phyloP scores from a whole-genome alignment of 805 yeast species.

The Candida oleophila region DNA sequence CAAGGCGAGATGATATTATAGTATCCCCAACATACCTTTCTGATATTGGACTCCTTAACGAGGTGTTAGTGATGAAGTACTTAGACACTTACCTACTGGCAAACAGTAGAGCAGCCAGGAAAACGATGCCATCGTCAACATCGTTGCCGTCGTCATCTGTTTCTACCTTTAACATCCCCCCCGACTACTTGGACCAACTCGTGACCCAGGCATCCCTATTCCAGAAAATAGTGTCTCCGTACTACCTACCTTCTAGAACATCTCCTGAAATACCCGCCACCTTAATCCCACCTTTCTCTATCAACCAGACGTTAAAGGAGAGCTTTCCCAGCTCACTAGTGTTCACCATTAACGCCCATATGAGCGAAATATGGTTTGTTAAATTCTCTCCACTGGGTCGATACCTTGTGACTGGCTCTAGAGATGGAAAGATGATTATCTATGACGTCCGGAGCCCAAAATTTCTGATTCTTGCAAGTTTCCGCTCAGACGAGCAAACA shows the following conservation, averaged over 20 bases:
- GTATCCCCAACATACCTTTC: neutral
- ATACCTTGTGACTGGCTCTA: slow-evolving; percentile 73
- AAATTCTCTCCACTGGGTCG: slow-evolving; percentile 77
- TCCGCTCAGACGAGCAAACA: slow-evolving; percentile 25
- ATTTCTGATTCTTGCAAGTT: slow-evolving; percentile 15
- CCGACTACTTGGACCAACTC: slow-evolving; percentile 6
- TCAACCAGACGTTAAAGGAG: slow-evolving; percentile 14
- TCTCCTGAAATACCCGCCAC: slow-evolving; percentile 1
- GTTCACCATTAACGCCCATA: slow-evolving; percentile 50
- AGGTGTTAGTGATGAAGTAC: neutral
- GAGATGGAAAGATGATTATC: slow-evolving; percentile 61
- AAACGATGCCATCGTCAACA: too few relatives aligned
- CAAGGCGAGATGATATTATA: neutral
- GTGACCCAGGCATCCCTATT: slow-evolving; percentile 21
- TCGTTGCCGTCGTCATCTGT: too few relatives aligned
- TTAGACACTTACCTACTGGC: neutral
- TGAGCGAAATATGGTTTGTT: slow-evolving; percentile 81
- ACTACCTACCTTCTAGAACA: slow-evolving; percentile 28
- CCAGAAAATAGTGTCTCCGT: slow-evolving; percentile 23
- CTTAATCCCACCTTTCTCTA: slow-evolving; percentile 13
- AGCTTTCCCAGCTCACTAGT: slow-evolving; percentile 50
- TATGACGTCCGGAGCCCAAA: slow-evolving; percentile 51
- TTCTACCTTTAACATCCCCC: neutral
- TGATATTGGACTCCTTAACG: neutral
- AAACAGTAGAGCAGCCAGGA: neutral